These are phyloP conservation scores for Penicillium argentinense DNA, from an alignment of 495 filamentous ascomycete genomes.

Conservation along the genomic window DNA sequence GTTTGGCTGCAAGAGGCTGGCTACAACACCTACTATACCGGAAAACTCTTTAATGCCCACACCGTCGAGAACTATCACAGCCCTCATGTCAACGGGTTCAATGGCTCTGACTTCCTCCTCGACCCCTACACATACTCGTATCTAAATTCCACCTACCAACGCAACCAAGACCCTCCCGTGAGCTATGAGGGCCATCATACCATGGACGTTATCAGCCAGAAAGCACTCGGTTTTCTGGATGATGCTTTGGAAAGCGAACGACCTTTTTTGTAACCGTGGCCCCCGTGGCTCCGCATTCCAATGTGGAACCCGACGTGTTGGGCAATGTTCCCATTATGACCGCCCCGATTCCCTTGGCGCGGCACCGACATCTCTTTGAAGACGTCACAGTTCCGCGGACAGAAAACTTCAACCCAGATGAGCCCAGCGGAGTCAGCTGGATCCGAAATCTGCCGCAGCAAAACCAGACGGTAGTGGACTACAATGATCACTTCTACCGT, in stretches of 20 bases:
- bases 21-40: conserved; percentile 73
- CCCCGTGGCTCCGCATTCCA: conserved; percentile 66
- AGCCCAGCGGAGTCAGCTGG: conserved; percentile 65
- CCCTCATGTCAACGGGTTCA: conserved; percentile 59
- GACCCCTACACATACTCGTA: conserved; percentile 74
- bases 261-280: conserved; percentile 68
- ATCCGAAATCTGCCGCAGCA: conserved; percentile 53
- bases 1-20: conserved; percentile 68
- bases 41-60: conserved; percentile 71
- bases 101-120: conserved; percentile 62
- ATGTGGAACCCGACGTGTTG: conserved; percentile 40
- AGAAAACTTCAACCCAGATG: conserved; percentile 45
- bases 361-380: conserved; percentile 39
- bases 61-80: conserved; percentile 57
- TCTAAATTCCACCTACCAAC: conserved; percentile 64
- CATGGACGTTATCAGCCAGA: conserved; percentile 61
- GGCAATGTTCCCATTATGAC: conserved; percentile 34
- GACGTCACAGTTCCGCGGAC: conserved; percentile 40
- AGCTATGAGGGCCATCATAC: conserved; percentile 59
- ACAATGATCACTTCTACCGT: conserved; percentile 68
- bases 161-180: conserved; percentile 57
- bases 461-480: conserved; percentile 55
- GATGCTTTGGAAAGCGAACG: conserved; percentile 51
- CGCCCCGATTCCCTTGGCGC: conserved; percentile 49
- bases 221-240: conserved; percentile 63